Evolutionary conservation across 1,284 basidiomycete species (phyloP), one percentile per base, ranked within the genome.

Genomic region (Irpex sp.): DNA sequence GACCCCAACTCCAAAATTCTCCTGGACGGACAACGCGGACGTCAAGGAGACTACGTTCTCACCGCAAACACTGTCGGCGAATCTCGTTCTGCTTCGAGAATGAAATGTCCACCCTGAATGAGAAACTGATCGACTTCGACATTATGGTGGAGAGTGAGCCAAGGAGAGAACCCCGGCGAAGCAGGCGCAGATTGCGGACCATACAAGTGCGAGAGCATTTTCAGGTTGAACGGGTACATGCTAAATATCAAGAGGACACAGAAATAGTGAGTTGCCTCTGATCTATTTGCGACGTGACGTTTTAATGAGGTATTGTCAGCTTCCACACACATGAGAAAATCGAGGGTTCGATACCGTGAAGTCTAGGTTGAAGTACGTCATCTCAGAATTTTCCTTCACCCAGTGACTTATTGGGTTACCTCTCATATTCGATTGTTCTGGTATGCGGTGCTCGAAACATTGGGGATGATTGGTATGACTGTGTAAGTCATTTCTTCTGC

Each of bases 71-170:
- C 84, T 39, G 83, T 90, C 61, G 96, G 96, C 69, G 97, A 99
- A 82, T 98, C 77, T 80, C 94, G 2, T 99, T 99, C 79, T 99
- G 97, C 79, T 98, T 99, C 73, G 91, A 95, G 73, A 99, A 99
- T 76, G 93, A 96, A 78, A 93, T 94, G 85, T 93, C 89, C 9
- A 93, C 91, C 4, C 82, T 95, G 67, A 90, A 90, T 19, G 79
- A 94, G 78, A 97, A 98, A 76, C 83, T 97, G 60, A 82, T 98
- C 67, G 96, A 98, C 77, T 96, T 98, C 73, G 95, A 97, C 74
- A 96, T 96, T 75, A 94, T 96, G 93, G 93, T 97, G 63, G 94
- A 97, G 79, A 94, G 90, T 64, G 95, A 98, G 73, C 95, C 95
- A 1, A 79, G 95, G 57, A 81, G 92, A 58, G 88, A 69, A 82